Percentiles rank a stretch among this genome's conserved stretches.
phyloP scores from a whole-genome alignment of 1,284 basidiomycete species.

The Naganishia sp. region DNA sequence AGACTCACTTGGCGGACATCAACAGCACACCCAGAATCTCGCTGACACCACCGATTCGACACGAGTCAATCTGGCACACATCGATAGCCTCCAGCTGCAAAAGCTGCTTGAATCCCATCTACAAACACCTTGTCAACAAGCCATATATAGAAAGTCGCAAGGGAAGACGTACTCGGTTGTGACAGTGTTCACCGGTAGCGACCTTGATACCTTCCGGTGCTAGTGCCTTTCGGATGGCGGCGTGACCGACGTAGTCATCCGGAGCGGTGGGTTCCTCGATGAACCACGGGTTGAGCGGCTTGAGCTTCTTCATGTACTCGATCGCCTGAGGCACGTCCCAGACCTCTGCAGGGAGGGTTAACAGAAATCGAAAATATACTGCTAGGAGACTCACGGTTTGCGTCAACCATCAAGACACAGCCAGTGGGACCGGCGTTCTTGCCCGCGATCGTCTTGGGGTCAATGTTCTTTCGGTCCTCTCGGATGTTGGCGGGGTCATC shows the following conservation, averaged over 20 bases:
- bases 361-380: conserved; percentile 8
- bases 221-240: conserved; percentile 60
- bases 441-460: conserved; percentile 67
- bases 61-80: conserved; percentile 94
- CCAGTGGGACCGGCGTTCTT: conserved; percentile 96
- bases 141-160: too few relatives aligned
- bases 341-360: conserved; percentile 57
- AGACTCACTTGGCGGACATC: conserved; percentile 76
- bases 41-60: conserved; percentile 86
- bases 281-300: conserved; percentile 91
- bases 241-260: conserved; percentile 69
- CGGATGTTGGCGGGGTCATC: conserved; percentile 68
- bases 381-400: conserved; percentile 66
- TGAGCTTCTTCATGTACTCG: conserved; percentile 80
- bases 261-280: conserved; percentile 94
- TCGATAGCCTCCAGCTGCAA: conserved; percentile 91
- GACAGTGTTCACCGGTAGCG: conserved; percentile 93
- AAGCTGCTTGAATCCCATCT: conserved; percentile 94
- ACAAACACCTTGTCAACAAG: neutral
- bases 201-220: conserved; percentile 85
- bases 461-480: conserved; percentile 58
- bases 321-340: conserved; percentile 94
- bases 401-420: conserved; percentile 92
- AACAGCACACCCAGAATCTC: conserved; percentile 90
- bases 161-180: conserved; percentile 65